Conservation (phyloP, 2,329 filamentous ascomycete genomes). For the Claviceps sorghi region DNA sequence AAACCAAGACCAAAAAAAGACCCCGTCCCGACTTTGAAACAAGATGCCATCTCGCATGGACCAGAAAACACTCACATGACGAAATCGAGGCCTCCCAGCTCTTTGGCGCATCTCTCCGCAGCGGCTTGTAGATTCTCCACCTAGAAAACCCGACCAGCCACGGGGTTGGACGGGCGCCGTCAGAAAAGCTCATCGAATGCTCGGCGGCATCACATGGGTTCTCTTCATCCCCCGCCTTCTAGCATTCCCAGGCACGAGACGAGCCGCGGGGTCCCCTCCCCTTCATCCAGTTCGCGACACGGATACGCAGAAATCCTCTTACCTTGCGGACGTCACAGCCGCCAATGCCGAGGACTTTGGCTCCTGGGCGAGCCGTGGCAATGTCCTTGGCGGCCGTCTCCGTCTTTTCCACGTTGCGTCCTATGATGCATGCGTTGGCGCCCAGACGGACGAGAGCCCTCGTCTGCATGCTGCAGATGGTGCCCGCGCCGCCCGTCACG, state of each 20-base stretch:
- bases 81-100: constrained; percentile 81
- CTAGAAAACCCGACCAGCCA: constrained; percentile 6
- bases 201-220: neutral
- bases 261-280: neutral
- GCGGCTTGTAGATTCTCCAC: constrained; percentile 38
- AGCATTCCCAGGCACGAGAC: neutral
- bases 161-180: neutral
- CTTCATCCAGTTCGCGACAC: neutral
- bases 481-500: constrained; percentile 85
- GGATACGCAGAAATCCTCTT: constrained; percentile 9
- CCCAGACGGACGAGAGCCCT: constrained; percentile 81
- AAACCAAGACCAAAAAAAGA: neutral
- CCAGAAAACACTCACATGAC: constrained; percentile 53
- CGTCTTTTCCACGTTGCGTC: constrained; percentile 79
- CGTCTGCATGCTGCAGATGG: constrained; percentile 89
- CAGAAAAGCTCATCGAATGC: neutral
- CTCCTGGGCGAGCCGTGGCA: constrained; percentile 58
- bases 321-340: constrained; percentile 60
- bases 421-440: constrained; percentile 86
- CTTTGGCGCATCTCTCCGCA: constrained; percentile 62
- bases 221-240: neutral
- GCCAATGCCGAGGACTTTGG: constrained; percentile 77
- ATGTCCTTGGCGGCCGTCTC: constrained; percentile 69
- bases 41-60: too few species aligned
- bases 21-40: too few species aligned